Evolutionary conservation across 2,329 filamentous ascomycete genomes (phyloP).

Genomic region (Colletotrichum sp.): DNA sequence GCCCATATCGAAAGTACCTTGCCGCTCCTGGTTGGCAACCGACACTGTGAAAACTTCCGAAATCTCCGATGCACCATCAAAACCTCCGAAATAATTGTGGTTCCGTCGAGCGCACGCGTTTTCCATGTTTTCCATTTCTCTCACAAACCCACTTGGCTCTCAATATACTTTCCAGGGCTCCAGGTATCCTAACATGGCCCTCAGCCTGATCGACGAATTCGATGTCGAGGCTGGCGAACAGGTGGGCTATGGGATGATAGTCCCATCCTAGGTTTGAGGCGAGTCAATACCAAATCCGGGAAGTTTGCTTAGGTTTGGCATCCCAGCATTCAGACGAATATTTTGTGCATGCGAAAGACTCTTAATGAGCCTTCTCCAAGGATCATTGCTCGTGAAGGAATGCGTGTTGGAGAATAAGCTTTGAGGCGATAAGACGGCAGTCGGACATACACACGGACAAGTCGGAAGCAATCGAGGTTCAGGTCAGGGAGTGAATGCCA

Average conservation of each 20-base stretch:
- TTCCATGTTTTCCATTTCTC: background rate
- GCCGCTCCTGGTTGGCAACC: background rate
- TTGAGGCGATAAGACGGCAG: background rate
- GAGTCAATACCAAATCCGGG: background rate
- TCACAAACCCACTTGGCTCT: background rate
- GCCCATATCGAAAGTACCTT: background rate
- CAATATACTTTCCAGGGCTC: background rate
- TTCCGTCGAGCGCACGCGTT: background rate
- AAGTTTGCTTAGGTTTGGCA: background rate
- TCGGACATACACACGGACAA: background rate
- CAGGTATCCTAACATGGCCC: background rate
- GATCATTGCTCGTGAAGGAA: background rate
- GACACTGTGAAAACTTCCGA: background rate
- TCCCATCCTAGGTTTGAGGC: background rate
- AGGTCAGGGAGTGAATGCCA: background rate
- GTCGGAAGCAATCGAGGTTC: background rate
- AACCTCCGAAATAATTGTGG: background rate
- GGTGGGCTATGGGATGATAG: background rate
- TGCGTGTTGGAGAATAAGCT: background rate
- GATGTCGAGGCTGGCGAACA: background rate
- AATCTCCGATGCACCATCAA: background rate
- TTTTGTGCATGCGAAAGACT: background rate
- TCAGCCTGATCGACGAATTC: background rate
- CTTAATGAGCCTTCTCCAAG: background rate
- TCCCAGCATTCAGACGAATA: background rate